These are phyloP conservation scores for Stagonosporopsis vannaccii DNA, from an alignment of 2,329 filamentous ascomycete species.

Conservation along the genomic window DNA sequence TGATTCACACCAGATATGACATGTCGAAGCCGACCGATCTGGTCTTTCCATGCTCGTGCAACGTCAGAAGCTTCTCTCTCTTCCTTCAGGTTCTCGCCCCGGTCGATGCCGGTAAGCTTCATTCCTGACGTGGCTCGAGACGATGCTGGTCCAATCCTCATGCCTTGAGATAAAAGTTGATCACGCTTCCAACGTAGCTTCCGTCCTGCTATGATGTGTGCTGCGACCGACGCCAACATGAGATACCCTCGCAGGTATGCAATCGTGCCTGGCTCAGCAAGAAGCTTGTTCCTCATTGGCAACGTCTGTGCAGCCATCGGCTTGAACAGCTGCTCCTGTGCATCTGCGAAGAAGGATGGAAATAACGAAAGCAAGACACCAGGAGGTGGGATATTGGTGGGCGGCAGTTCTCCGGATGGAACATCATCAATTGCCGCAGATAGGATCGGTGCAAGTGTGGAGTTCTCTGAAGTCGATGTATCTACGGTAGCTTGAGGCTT, in stretches of 20 bases:
- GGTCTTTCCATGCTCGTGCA: slow-evolving; percentile 74
- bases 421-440: slow-evolving; percentile 32
- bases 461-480: not conserved
- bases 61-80: slow-evolving; percentile 85
- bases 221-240: slow-evolving; percentile 70
- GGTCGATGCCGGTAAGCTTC: slow-evolving; percentile 89
- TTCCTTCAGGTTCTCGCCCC: slow-evolving; percentile 80
- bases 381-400: slow-evolving; percentile 88
- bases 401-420: slow-evolving; percentile 59
- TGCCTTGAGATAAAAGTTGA: slow-evolving; percentile 81
- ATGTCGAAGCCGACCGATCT: slow-evolving; percentile 76
- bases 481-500: slow-evolving; percentile 6
- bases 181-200: slow-evolving; percentile 92
- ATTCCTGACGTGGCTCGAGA: slow-evolving; percentile 76
- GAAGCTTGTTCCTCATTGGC: slow-evolving; percentile 67
- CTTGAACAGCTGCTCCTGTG: slow-evolving; percentile 70
- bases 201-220: slow-evolving; percentile 83
- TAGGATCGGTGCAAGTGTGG: slow-evolving; percentile 28
- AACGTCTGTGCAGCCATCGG: slow-evolving; percentile 66
- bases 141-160: slow-evolving; percentile 80
- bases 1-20: slow-evolving; percentile 72
- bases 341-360: slow-evolving; percentile 71
- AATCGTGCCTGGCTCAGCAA: slow-evolving; percentile 68
- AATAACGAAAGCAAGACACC: slow-evolving; percentile 82
- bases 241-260: slow-evolving; percentile 72